Conservation (phyloP, 2,329 filamentous ascomycete species). For the Canariomyces notabilis region DNA sequence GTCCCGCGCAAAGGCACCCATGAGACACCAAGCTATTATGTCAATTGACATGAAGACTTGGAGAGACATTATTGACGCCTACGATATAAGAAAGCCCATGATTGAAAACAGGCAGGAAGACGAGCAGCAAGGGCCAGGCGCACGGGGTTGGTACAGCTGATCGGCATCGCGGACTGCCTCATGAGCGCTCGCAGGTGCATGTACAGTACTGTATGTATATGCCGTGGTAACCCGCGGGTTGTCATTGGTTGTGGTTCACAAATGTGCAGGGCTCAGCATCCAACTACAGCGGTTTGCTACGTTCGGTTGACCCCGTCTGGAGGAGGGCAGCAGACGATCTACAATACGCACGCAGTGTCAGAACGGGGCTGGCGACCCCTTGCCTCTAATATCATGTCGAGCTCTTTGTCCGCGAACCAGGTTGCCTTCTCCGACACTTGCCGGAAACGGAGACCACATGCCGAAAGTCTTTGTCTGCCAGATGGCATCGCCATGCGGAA, state of each 20-base stretch:
- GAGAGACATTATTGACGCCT: constrained; percentile 70
- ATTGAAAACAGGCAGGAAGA: constrained; percentile 75
- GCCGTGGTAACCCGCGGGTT: no score
- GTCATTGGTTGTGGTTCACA: no score
- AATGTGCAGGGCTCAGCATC: no score
- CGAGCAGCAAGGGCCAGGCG: constrained; percentile 45
- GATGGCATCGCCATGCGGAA: not conserved
- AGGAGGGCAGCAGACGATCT: no score
- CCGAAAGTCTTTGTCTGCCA: constrained; percentile 2
- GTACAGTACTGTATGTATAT: no score
- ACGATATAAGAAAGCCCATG: constrained; percentile 71
- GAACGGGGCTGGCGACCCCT: no score
- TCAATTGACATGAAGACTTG: constrained; percentile 82
- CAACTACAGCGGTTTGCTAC: no score
- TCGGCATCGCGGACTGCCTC: not conserved
- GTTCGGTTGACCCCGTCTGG: no score
- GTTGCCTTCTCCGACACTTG: not conserved
- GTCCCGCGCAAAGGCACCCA: constrained; percentile 40
- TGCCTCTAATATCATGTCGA: not conserved
- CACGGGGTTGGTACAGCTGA: constrained; percentile 60
- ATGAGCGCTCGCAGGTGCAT: not conserved
- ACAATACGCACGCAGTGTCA: no score
- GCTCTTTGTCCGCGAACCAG: not conserved
- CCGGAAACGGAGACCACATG: constrained; percentile 3
- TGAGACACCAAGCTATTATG: constrained; percentile 81